Percentiles rank a stretch among this genome's conserved stretches.
These are phyloP conservation scores for Schoenoplectus triqueter DNA, from an alignment of 202 grass and related monocot species.

Conservation along the genomic window DNA sequence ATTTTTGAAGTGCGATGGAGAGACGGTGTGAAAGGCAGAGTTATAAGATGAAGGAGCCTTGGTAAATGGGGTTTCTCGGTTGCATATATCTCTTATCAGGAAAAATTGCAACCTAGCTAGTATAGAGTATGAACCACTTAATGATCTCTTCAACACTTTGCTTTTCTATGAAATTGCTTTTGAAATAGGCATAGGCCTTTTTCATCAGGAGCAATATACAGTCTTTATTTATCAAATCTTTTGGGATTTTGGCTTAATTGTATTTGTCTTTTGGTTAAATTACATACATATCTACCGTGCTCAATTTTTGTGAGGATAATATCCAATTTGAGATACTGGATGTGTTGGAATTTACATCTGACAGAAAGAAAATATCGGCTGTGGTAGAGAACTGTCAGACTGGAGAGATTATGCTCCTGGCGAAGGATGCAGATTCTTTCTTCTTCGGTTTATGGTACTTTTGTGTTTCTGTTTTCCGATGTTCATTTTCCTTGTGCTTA, in stretches of 20 bases:
- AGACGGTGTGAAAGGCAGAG: conserved; percentile 82
- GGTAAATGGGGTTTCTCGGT: conserved; percentile 67
- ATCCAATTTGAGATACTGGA: conserved; percentile 74
- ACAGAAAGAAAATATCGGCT: conserved; percentile 94
- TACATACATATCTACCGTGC: conserved; percentile 49
- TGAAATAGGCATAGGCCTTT: neutral
- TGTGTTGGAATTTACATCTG: conserved; percentile 91
- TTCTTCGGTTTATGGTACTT: conserved; percentile 60
- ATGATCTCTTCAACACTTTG: neutral
- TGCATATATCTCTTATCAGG: conserved; percentile 80
- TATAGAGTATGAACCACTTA: neutral
- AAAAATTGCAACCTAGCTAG: conserved; percentile 66
- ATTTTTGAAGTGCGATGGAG: conserved; percentile 56
- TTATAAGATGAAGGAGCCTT: conserved; percentile 97
- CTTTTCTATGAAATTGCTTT: conserved; percentile 1
- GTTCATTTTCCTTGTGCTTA: conserved; percentile 15
- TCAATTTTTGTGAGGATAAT: conserved; percentile 61
- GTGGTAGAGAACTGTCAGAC: conserved; percentile 61
- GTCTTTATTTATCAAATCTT: neutral
- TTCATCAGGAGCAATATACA: neutral
- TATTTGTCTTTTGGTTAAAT: conserved; percentile 30
- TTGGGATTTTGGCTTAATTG: conserved; percentile 14
- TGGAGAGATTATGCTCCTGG: conserved; percentile 71
- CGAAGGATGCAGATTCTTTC: conserved; percentile 89
- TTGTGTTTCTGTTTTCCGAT: conserved; percentile 21